Evolutionary conservation across 1,284 basidiomycete species (phyloP).

Genomic region (Rhodotorula sp.): DNA sequence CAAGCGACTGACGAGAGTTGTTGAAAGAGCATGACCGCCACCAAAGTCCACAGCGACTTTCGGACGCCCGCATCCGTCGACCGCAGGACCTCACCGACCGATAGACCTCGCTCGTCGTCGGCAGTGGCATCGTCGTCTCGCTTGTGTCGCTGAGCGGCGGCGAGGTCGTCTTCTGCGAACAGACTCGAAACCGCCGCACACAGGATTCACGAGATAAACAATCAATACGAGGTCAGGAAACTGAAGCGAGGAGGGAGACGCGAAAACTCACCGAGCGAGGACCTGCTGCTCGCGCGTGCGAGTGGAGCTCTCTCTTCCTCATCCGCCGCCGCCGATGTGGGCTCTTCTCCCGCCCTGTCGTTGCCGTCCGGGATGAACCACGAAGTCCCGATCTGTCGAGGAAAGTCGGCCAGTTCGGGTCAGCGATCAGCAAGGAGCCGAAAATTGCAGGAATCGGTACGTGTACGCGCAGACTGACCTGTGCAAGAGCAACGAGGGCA

Average conservation of each 20-base stretch:
- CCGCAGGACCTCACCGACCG: conserved; percentile 18
- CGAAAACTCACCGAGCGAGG: neutral
- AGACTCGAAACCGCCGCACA: neutral
- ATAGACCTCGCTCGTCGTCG: conserved; percentile 1
- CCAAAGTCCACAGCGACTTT: conserved; percentile 23
- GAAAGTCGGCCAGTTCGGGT: too few relatives aligned
- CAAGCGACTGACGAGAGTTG: conserved; percentile 36
- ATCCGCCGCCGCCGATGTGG: conserved; percentile 5
- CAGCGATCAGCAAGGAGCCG: neutral
- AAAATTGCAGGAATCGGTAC: neutral
- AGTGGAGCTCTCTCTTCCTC: conserved; percentile 30
- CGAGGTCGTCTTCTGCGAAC: neutral
- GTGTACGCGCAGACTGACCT: conserved; percentile 10
- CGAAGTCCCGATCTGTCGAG: conserved; percentile 15
- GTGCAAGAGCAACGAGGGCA: conserved; percentile 4
- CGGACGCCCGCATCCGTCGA: conserved; percentile 22
- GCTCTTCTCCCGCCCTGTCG: neutral
- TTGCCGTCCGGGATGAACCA: conserved; percentile 23
- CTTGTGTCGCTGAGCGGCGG: neutral
- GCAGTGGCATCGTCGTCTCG: neutral
- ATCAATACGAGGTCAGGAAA: neutral
- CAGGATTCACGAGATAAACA: neutral
- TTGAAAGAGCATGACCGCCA: conserved; percentile 32
- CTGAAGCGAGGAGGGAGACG: neutral
- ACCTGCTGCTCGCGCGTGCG: neutral